Percentiles rank a stretch among this genome's conserved stretches.
phyloP scores from a whole-genome alignment of 257 asterid genomes.

The Misopates orontium region DNA sequence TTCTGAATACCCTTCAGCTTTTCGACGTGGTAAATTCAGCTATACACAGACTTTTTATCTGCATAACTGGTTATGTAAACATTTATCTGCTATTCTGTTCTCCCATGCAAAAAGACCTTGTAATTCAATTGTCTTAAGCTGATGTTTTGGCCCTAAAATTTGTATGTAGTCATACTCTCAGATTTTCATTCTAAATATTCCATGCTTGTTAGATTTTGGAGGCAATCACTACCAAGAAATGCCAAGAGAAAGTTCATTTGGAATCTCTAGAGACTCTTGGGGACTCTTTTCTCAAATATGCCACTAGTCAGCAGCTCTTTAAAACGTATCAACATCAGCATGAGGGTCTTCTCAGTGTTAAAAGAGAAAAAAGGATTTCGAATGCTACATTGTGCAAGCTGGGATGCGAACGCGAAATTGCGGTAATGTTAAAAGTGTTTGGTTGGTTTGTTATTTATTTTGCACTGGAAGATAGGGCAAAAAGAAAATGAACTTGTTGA shows the following conservation, averaged over 20 bases:
- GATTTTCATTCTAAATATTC: conserved; percentile 17
- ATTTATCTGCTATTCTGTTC: background rate
- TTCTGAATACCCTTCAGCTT: too few relatives aligned
- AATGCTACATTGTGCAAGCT: conserved; percentile 70
- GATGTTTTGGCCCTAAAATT: background rate
- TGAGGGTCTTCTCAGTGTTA: conserved; percentile 68
- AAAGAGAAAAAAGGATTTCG: conserved; percentile 48
- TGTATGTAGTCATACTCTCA: background rate
- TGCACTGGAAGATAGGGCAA: too few relatives aligned
- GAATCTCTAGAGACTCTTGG: conserved; percentile 92
- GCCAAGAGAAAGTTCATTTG: conserved; percentile 67
- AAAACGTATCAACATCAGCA: conserved; percentile 54
- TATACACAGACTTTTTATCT: background rate
- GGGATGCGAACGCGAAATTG: conserved; percentile 63
- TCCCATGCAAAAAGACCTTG: background rate
- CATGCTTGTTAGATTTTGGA: conserved; percentile 62
- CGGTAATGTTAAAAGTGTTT: conserved; percentile 43
- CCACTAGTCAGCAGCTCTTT: conserved; percentile 65
- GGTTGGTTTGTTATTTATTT: background rate
- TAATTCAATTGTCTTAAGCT: conserved; percentile 7
- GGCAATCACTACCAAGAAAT: conserved; percentile 76
- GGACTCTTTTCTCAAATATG: conserved; percentile 82
- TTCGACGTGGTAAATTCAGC: background rate
- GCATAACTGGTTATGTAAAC: too few relatives aligned
- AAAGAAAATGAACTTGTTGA: too few relatives aligned